These are phyloP conservation scores for Xylaria sp. DNA, from an alignment of 2,329 filamentous ascomycete species.

Conservation along the genomic window DNA sequence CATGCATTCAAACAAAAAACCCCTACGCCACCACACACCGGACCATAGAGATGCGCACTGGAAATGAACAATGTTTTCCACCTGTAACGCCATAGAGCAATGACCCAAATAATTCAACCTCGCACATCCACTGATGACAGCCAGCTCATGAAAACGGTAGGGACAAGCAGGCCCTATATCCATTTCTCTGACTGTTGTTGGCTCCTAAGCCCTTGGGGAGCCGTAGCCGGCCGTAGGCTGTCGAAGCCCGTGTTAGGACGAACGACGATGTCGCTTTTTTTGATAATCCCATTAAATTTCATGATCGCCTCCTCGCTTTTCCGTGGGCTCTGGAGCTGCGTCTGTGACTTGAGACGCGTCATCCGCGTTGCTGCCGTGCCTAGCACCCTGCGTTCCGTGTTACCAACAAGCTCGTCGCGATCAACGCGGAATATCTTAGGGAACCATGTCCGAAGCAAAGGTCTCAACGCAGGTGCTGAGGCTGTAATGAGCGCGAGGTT, in stretches of 20 bases:
- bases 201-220: slow-evolving; percentile 2
- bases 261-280: slow-evolving; percentile 27
- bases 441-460: slow-evolving; percentile 53
- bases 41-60: slow-evolving; percentile 17
- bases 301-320: slow-evolving; percentile 34
- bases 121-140: background rate
- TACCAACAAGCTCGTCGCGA: slow-evolving; percentile 40
- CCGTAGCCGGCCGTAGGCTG: slow-evolving; percentile 11
- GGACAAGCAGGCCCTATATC: slow-evolving; percentile 27
- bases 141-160: background rate
- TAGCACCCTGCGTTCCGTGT: slow-evolving; percentile 32
- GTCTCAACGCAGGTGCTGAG: slow-evolving; percentile 54
- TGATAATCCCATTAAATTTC: slow-evolving; percentile 31
- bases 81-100: slow-evolving; percentile 13
- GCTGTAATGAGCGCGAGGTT: slow-evolving; percentile 57
- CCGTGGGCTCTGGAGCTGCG: slow-evolving; percentile 32
- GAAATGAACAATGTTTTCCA: slow-evolving; percentile 8
- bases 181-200: slow-evolving; percentile 30
- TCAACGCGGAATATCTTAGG: slow-evolving; percentile 43
- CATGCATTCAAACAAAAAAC: slow-evolving; percentile 1
- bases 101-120: slow-evolving; percentile 6
- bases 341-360: slow-evolving; percentile 37
- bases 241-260: slow-evolving; percentile 21
- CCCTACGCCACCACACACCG: slow-evolving; percentile 21
- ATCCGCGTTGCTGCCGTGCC: slow-evolving; percentile 34